Conservation (phyloP, 78 protist species). For the Isochrysis galbana region DNA sequence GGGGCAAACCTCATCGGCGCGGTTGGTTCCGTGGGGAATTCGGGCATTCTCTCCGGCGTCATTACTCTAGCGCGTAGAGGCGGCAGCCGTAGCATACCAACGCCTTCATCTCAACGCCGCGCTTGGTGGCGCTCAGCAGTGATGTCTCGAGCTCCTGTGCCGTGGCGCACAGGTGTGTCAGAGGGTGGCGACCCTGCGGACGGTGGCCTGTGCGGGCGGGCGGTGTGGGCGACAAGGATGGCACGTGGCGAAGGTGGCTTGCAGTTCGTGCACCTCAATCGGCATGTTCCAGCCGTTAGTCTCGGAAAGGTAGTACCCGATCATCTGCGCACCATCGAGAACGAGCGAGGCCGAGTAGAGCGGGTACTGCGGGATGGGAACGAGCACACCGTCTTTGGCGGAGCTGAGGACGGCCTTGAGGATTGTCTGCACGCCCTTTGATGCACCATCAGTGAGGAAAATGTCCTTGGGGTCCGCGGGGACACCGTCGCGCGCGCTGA, state of each 20-base stretch:
- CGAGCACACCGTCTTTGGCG: slow-evolving; percentile 32
- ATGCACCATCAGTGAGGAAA: slow-evolving; percentile 98
- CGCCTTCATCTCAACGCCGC: slow-evolving; percentile 48
- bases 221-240: background rate
- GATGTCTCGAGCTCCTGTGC: background rate
- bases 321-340: slow-evolving; percentile 66
- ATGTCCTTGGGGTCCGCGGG: slow-evolving; percentile 49
- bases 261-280: background rate
- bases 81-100: too few species aligned
- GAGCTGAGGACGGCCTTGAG: slow-evolving; percentile 1
- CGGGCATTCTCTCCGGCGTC: too few species aligned
- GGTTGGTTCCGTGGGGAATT: too few species aligned
- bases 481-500: slow-evolving; percentile 42
- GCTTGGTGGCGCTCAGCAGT: background rate
- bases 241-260: background rate
- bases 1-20: too few species aligned
- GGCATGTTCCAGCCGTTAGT: slow-evolving; percentile 74
- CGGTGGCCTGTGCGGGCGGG: too few species aligned
- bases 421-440: slow-evolving; percentile 72
- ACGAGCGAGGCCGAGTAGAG: slow-evolving; percentile 96
- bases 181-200: too few species aligned
- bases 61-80: too few species aligned
- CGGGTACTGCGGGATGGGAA: slow-evolving; percentile 99
- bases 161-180: background rate
- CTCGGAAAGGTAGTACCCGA: slow-evolving; percentile 90